Evolutionary conservation across 1,284 basidiomycete species (phyloP).

Genomic region (Sporisorium scitamineum): DNA sequence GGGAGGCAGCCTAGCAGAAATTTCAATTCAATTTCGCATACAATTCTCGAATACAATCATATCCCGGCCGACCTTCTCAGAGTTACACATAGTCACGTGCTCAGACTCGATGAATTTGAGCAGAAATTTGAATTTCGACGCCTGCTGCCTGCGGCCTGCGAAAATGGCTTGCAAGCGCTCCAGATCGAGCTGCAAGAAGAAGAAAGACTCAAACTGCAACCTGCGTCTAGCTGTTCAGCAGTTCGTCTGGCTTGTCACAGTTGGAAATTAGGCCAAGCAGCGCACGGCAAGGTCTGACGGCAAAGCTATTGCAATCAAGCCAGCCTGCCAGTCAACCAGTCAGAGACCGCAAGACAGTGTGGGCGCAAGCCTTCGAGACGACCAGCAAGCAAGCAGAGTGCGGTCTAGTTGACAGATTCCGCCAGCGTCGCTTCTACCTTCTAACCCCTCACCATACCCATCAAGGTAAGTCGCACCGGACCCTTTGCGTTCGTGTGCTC

Average conservation of each 20-base stretch:
- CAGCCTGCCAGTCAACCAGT: neutral
- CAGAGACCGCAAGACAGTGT: neutral
- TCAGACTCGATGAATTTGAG: neutral
- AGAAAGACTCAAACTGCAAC: neutral
- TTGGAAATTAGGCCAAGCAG: neutral
- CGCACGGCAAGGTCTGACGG: neutral
- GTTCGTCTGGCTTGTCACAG: neutral
- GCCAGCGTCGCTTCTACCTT: conserved; percentile 21
- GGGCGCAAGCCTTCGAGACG: neutral
- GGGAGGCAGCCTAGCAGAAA: neutral
- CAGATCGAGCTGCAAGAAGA: neutral
- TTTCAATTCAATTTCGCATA: neutral
- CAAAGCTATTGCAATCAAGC: too few species aligned
- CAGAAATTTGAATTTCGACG: neutral
- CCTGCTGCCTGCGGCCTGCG: neutral
- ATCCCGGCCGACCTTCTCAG: neutral
- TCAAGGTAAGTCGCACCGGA: conserved; percentile 55
- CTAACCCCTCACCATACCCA: conserved; percentile 38
- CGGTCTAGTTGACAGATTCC: conserved; percentile 19
- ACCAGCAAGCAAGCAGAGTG: conserved; percentile 8
- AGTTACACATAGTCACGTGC: neutral
- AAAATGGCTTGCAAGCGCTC: too few species aligned
- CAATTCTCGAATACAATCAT: neutral
- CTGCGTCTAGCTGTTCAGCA: neutral
- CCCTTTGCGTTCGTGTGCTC: conserved; percentile 43